These are phyloP conservation scores for Syncephalastrum sp. DNA, from an alignment of 371 early-diverging fungal species.

Conservation along the genomic window DNA sequence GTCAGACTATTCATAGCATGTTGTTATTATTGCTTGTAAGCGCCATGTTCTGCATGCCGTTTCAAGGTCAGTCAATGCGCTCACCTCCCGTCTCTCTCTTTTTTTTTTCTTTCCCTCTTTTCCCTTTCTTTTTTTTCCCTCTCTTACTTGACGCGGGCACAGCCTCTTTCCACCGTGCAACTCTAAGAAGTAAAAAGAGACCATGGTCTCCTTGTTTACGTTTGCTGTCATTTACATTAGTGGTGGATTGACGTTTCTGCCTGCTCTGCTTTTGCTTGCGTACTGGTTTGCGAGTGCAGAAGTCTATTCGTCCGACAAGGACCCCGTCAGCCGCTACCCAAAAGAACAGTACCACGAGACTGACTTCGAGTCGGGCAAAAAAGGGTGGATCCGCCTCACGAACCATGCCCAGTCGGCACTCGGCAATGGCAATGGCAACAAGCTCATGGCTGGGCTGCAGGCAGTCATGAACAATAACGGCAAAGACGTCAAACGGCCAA, in stretches of 20 bases:
- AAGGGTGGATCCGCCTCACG: conserved; percentile 38
- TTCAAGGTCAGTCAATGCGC: background rate
- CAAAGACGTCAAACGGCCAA: conserved; percentile 19
- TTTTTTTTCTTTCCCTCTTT: background rate
- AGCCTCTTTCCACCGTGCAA: background rate
- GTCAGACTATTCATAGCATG: no score
- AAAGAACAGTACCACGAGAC: conserved; percentile 10
- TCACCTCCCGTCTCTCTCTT: background rate
- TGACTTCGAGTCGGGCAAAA: conserved; percentile 23
- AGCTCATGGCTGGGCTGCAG: conserved; percentile 29
- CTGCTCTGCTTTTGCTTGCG: conserved; percentile 14
- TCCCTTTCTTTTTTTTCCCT: background rate
- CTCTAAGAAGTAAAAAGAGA: no score
- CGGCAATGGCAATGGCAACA: background rate
- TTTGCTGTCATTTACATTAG: conserved; percentile 25
- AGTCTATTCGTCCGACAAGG: conserved; percentile 1
- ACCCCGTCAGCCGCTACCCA: conserved; percentile 6
- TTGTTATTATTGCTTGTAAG: no score
- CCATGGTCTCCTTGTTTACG: conserved; percentile 17
- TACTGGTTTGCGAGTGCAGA: conserved; percentile 5
- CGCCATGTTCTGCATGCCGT: no score
- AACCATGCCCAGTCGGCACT: conserved; percentile 10
- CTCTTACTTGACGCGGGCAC: background rate
- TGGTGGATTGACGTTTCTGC: conserved; percentile 38
- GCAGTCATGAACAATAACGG: conserved; percentile 14